Base-by-base conservation (phyloP, 73 alveolate genomes). In the Durusdinium trenchii region DNA sequence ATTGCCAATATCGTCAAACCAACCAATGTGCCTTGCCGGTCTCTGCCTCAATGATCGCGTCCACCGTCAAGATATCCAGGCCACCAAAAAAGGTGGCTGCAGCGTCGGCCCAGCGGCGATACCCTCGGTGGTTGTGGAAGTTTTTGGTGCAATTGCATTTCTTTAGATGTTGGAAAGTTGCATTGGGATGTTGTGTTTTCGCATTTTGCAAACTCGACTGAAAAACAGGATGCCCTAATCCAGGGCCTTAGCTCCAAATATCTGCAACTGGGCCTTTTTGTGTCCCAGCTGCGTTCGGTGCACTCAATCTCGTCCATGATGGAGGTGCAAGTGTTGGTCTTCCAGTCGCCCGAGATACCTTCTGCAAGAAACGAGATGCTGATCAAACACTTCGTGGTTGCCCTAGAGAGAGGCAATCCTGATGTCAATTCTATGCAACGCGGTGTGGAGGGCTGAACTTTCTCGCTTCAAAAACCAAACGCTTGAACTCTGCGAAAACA, bases 281-380 rank as follows among this genome's bases (percentile, higher is more conserved):
- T 60, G 73, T 23, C n/a, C 30, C 73, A 60, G 18, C n/a, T 60
- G 52, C 95, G 95, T 57, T 91, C 90, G 14, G 60, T 91, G 75
- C 90, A 69, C 48, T 71, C 79, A 54, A 94, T 94, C 93, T 94
- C 99, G 18, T 94, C 99, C 99, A 92, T 92, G 82, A 92, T 71
- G 78, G 98, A 0, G 46, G 95, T 94, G 95, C 99, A 78, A 57
- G 99, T 94, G 60, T 94, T 94, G 73, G 99, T 94, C 95, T 94
- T 94, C 99, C 99, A 94, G 86, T 94, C 99, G 2, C 99, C 99
- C 1, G 99, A 94, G 52, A 94, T 36, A 73, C 99, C 94, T 84
- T 35, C 40, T 1, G n/a, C 79, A n/a, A 23, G 73, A 23, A 23
- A 32, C 18, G 30, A 23, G 73, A 60, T 32, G 30, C 73, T 16